A percentile compares a stretch with the other conserved stretches of the same genome.
phyloP scores from a whole-genome alignment of 495 filamentous ascomycete species.

The Corynascus novoguineensis region DNA sequence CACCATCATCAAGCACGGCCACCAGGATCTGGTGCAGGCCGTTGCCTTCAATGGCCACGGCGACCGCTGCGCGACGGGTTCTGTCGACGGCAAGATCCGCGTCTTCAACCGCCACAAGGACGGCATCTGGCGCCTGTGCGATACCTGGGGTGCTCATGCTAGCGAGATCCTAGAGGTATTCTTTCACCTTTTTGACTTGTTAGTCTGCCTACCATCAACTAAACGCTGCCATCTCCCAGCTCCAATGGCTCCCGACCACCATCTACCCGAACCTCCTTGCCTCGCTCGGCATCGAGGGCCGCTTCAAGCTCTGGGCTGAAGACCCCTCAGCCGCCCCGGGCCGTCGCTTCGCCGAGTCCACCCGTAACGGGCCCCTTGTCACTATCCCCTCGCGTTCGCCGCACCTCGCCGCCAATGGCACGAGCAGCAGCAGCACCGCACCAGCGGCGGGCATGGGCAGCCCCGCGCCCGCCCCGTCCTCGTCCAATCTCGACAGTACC shows the following conservation, averaged over 20 bases:
- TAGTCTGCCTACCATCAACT: background rate
- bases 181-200: background rate
- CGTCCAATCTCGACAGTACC: conserved; percentile 25
- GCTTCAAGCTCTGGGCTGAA: conserved; percentile 86
- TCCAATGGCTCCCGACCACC: conserved; percentile 66
- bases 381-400: conserved; percentile 9
- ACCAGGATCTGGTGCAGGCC: conserved; percentile 64
- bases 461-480: conserved; percentile 38
- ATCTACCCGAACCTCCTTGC: conserved; percentile 54
- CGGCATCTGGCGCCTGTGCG: conserved; percentile 70
- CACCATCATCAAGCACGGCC: conserved; percentile 52
- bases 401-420: conserved; percentile 33
- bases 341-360: conserved; percentile 60
- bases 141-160: conserved; percentile 87
- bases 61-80: conserved; percentile 82
- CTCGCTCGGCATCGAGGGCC: conserved; percentile 76
- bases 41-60: conserved; percentile 75
- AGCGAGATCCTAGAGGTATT: conserved; percentile 85
- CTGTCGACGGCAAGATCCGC: conserved; percentile 87
- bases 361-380: conserved; percentile 9
- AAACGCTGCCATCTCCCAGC: conserved; percentile 39
- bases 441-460: conserved; percentile 3
- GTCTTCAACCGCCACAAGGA: conserved; percentile 80
- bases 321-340: conserved; percentile 70
- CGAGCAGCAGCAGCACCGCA: too few species aligned